A percentile compares a stretch with the other conserved stretches of the same genome.
Evolutionary conservation across 2,329 filamentous ascomycete genomes (phyloP).

Genomic region (Alternaria ventricosa): DNA sequence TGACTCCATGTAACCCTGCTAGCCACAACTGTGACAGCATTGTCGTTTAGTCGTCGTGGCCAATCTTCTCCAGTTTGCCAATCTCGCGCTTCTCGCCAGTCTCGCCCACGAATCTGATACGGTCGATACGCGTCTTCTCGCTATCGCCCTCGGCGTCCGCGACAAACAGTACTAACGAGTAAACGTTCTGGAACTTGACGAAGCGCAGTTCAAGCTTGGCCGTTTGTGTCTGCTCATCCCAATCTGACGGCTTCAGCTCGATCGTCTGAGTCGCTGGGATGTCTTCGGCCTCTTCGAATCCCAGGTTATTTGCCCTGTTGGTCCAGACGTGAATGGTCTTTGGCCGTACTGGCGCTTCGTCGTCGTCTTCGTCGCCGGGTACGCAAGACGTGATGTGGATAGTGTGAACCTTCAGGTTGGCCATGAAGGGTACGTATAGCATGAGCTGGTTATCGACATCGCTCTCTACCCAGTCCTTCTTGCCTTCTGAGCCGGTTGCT

Average conservation of each 20-base stretch:
- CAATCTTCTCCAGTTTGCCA: conserved; percentile 95
- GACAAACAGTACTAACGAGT: conserved; percentile 85
- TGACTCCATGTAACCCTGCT: background rate
- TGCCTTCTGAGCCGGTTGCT: conserved; percentile 61
- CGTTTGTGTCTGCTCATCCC: conserved; percentile 64
- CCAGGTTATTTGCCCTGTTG: conserved; percentile 87
- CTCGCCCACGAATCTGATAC: conserved; percentile 83
- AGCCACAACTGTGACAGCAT: background rate
- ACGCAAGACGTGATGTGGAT: conserved; percentile 84
- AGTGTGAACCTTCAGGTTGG: conserved; percentile 87
- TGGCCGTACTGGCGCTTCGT: conserved; percentile 80
- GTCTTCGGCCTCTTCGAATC: conserved; percentile 94
- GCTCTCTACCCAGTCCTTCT: conserved; percentile 87
- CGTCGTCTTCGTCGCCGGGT: conserved; percentile 64
- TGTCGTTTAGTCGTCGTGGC: conserved; percentile 62
- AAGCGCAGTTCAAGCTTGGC: conserved; percentile 73
- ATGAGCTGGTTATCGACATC: conserved; percentile 97
- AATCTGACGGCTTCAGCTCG: conserved; percentile 75
- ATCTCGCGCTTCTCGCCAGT: conserved; percentile 88
- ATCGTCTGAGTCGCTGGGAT: conserved; percentile 80
- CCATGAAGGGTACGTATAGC: conserved; percentile 88
- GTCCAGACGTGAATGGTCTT: conserved; percentile 84
- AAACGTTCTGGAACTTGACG: conserved; percentile 97
- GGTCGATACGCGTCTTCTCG: conserved; percentile 85
- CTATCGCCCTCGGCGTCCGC: conserved; percentile 79